A percentile compares a stretch with the other conserved stretches of the same genome.
Evolutionary conservation across 441 rosid species (phyloP).

Genomic region (Sinapis alba): DNA sequence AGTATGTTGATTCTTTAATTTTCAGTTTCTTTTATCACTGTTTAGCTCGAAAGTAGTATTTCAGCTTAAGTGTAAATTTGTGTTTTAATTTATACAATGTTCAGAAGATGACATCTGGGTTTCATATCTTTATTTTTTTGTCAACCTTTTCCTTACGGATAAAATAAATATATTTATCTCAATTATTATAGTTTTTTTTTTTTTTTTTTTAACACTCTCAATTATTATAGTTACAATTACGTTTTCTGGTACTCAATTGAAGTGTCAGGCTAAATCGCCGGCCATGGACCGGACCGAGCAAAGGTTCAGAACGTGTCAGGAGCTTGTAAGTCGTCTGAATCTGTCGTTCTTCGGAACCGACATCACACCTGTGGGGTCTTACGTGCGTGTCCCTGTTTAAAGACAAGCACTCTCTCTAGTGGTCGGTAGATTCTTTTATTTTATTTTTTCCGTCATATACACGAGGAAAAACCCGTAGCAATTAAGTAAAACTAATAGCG

Average conservation of each 20-base stretch:
- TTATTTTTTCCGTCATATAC: neutral
- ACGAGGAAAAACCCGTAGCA: neutral
- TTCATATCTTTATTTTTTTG: neutral
- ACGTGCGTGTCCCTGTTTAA: constrained; percentile 34
- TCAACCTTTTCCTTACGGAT: neutral
- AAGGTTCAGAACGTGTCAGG: constrained; percentile 38
- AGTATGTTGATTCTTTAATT: neutral
- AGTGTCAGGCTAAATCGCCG: constrained; percentile 35
- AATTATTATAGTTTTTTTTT: neutral
- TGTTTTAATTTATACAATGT: neutral
- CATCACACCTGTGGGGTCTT: constrained; percentile 37
- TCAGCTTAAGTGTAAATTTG: neutral
- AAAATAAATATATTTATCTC: neutral
- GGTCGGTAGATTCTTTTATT: constrained; percentile 31
- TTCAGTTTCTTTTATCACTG: neutral
- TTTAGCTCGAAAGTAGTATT: neutral
- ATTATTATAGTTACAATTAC: neutral
- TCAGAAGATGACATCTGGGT: neutral
- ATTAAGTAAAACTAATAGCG: neutral
- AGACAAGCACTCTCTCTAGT: constrained; percentile 23
- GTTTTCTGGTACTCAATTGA: constrained; percentile 18
- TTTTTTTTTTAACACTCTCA: too few relatives aligned
- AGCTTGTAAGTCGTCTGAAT: constrained; percentile 35
- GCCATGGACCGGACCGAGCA: constrained; percentile 35
- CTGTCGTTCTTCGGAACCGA: constrained; percentile 21